Evolutionary conservation across 768 basidiomycete genomes (phyloP).

Genomic region (Leccinum subgranulosum): DNA sequence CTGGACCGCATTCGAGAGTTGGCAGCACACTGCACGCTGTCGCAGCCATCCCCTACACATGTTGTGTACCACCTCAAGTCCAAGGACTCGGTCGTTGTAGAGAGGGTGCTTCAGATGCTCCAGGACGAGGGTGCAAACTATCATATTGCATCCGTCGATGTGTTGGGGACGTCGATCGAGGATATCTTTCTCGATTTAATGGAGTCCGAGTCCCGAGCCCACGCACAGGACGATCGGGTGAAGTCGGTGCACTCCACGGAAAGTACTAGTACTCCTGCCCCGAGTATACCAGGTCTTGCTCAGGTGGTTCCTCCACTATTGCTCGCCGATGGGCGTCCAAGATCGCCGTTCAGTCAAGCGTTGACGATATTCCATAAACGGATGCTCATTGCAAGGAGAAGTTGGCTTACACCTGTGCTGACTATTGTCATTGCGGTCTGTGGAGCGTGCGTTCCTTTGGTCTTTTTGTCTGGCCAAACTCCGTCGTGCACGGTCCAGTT

Average conservation of each 20-base stretch:
- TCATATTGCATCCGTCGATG: slow-evolving; percentile 54
- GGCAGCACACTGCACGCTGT: slow-evolving; percentile 43
- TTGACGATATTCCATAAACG: slow-evolving; percentile 75
- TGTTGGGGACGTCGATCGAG: slow-evolving; percentile 73
- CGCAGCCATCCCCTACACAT: slow-evolving; percentile 42
- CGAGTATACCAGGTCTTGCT: neutral
- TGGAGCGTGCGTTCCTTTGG: slow-evolving; percentile 64
- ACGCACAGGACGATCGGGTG: slow-evolving; percentile 26
- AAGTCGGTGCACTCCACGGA: slow-evolving; percentile 16
- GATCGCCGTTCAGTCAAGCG: slow-evolving; percentile 61
- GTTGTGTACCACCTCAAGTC: slow-evolving; percentile 57
- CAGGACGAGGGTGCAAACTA: slow-evolving; percentile 41
- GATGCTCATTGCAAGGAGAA: slow-evolving; percentile 55
- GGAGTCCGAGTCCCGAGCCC: slow-evolving; percentile 33
- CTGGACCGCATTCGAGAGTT: slow-evolving; percentile 41
- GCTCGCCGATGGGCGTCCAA: slow-evolving; percentile 46
- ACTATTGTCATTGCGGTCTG: slow-evolving; percentile 52
- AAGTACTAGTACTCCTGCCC: neutral
- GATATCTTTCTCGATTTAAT: slow-evolving; percentile 79
- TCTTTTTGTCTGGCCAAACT: slow-evolving; percentile 53
- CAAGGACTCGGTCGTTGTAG: slow-evolving; percentile 53
- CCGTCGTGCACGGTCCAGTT: slow-evolving; percentile 49
- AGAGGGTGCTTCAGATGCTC: slow-evolving; percentile 52
- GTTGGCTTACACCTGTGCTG: slow-evolving; percentile 65
- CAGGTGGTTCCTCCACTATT: slow-evolving; percentile 9